Conservation (phyloP, 306 rosid genomes). For the Luffa acutangula region DNA sequence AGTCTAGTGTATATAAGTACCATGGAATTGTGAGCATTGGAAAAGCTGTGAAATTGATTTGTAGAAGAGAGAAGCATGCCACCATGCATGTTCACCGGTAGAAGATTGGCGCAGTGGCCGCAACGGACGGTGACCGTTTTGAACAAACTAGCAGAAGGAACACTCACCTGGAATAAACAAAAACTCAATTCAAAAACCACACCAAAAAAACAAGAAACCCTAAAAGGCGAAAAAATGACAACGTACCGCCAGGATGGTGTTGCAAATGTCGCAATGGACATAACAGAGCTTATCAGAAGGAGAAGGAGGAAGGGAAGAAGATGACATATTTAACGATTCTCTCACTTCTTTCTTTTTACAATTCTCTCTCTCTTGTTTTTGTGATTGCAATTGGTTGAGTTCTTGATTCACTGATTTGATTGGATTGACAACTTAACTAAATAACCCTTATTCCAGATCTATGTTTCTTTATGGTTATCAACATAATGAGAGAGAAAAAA, state of each 20-base stretch:
- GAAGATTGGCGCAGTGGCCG: constrained; percentile 93
- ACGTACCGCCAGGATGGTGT: constrained; percentile 82
- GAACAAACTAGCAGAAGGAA: constrained; percentile 74
- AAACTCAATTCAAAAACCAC: neutral
- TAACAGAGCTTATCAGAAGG: constrained; percentile 93
- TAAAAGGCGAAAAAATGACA: neutral
- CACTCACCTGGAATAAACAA: constrained; percentile 56
- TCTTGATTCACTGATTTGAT: constrained; percentile 37
- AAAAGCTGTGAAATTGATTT: constrained; percentile 66
- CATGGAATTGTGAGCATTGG: constrained; percentile 43
- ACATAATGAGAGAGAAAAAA: constrained; percentile 12
- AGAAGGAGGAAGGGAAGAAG: constrained; percentile 38
- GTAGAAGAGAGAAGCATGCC: constrained; percentile 46
- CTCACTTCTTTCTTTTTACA: neutral
- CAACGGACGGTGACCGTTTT: constrained; percentile 93
- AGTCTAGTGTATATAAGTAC: constrained; percentile 12
- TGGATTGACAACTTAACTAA: constrained; percentile 68
- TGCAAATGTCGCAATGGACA: constrained; percentile 92
- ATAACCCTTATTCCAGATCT: constrained; percentile 5
- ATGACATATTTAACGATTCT: constrained; percentile 33
- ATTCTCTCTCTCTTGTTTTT: neutral
- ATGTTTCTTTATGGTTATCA: neutral
- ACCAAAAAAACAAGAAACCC: neutral
- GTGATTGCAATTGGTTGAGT: neutral
- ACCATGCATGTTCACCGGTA: constrained; percentile 67